Conservation (phyloP, 2,329 filamentous ascomycete species). For the Talaromyces sp. region DNA sequence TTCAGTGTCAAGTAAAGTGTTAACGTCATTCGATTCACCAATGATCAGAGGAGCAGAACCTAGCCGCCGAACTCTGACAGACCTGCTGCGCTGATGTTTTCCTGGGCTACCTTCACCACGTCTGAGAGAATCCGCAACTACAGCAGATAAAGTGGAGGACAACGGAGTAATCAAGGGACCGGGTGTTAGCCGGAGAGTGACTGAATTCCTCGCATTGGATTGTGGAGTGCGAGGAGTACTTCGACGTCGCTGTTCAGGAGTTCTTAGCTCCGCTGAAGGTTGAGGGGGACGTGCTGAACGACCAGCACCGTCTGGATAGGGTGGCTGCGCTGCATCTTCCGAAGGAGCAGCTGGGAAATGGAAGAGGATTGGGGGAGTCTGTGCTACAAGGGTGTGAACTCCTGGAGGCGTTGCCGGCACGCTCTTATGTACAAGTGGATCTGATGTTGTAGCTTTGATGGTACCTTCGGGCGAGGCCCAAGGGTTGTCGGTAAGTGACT, state of each 20-base stretch:
- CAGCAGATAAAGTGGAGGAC: conserved; percentile 55
- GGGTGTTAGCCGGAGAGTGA: conserved; percentile 49
- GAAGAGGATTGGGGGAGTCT: conserved; percentile 29
- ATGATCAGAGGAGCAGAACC: conserved; percentile 4
- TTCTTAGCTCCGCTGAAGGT: conserved; percentile 13
- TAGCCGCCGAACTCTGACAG: neutral
- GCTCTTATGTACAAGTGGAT: conserved; percentile 16
- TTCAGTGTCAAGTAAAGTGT: conserved; percentile 17
- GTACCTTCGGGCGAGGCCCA: conserved; percentile 24
- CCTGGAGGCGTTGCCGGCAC: conserved; percentile 20
- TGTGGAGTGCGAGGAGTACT: conserved; percentile 33
- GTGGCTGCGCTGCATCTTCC: conserved; percentile 8
- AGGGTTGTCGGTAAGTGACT: conserved; percentile 32
- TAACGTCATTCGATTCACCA: conserved; percentile 11
- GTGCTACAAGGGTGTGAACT: conserved; percentile 13
- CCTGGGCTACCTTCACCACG: conserved; percentile 45
- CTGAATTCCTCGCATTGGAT: conserved; percentile 40
- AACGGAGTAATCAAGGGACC: conserved; percentile 57
- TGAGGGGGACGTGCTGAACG: neutral
- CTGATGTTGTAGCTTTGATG: conserved; percentile 15
- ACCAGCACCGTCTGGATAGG: conserved; percentile 14
- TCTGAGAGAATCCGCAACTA: conserved; percentile 61
- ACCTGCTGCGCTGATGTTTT: conserved; percentile 23
- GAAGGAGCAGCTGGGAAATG: conserved; percentile 37
- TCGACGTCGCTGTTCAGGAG: conserved; percentile 20